A percentile compares a stretch with the other conserved stretches of the same genome.
These are phyloP conservation scores for Lichtheimia ornata DNA, from an alignment of 371 early-diverging fungal species.

Conservation along the genomic window DNA sequence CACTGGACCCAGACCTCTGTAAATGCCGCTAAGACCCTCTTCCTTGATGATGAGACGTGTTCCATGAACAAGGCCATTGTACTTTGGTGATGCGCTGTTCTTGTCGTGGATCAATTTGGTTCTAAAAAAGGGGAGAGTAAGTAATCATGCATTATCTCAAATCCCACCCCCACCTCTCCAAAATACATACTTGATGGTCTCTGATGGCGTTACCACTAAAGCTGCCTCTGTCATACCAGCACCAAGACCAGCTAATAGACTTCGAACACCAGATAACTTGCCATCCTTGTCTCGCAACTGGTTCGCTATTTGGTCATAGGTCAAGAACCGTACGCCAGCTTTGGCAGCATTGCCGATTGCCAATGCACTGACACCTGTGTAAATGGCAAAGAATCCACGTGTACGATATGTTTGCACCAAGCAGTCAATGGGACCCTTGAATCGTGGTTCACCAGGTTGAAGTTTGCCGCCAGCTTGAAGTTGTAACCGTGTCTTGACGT, in stretches of 20 bases:
- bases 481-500: constrained; percentile 92
- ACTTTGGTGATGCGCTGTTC: constrained; percentile 66
- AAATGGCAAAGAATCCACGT: constrained; percentile 22
- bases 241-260: constrained; percentile 82
- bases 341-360: constrained; percentile 90
- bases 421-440: constrained; percentile 84
- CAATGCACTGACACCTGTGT: constrained; percentile 56
- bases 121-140: constrained; percentile 26
- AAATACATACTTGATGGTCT: constrained; percentile 82
- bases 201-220: constrained; percentile 88
- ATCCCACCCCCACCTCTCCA: constrained; percentile 11
- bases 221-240: constrained; percentile 90
- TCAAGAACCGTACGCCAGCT: constrained; percentile 88
- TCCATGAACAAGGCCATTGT: constrained; percentile 82
- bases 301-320: constrained; percentile 84
- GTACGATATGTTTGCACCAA: constrained; percentile 60
- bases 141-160: constrained; percentile 16
- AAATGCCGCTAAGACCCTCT: constrained; percentile 85
- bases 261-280: constrained; percentile 62
- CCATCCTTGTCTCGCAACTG: constrained; percentile 73
- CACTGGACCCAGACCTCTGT: constrained; percentile 88
- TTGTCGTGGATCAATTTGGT: constrained; percentile 86
- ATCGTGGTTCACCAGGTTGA: constrained; percentile 50
- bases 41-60: constrained; percentile 60
- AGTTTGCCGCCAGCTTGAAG: constrained; percentile 67